Conservation (phyloP, 2,329 filamentous ascomycete species). For the Metarhizium brunneum region DNA sequence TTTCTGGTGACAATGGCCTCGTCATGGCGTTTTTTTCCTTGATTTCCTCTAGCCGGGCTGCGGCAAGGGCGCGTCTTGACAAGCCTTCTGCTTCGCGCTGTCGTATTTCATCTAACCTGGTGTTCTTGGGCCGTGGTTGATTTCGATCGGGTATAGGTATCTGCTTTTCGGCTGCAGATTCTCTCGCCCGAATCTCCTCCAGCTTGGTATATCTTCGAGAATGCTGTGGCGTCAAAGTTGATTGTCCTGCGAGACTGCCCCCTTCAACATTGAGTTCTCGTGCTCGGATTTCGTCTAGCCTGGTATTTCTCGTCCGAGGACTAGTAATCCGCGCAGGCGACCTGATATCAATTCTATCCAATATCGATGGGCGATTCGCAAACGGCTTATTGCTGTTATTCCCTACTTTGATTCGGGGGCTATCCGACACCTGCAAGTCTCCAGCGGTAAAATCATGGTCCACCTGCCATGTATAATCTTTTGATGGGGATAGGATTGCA, state of each 20-base stretch:
- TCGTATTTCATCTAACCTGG: slow-evolving; percentile 40
- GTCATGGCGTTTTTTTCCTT: slow-evolving; percentile 38
- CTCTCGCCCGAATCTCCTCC: slow-evolving; percentile 27
- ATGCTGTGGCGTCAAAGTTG: slow-evolving; percentile 5
- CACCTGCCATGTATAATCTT: slow-evolving; percentile 45
- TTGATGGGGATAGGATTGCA: slow-evolving; percentile 32
- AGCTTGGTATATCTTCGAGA: slow-evolving; percentile 20
- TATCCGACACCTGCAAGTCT: slow-evolving; percentile 46
- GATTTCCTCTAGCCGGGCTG: slow-evolving; percentile 42
- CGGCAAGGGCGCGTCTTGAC: slow-evolving; percentile 38
- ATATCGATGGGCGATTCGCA: slow-evolving; percentile 21
- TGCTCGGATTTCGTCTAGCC: slow-evolving; percentile 34
- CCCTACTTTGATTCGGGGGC: slow-evolving; percentile 38
- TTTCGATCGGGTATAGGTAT: slow-evolving; percentile 21
- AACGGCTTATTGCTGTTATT: slow-evolving; percentile 22
- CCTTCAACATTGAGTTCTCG: slow-evolving; percentile 28
- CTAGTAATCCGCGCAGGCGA: slow-evolving; percentile 18
- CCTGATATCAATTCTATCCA: slow-evolving; percentile 20
- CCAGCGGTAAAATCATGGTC: slow-evolving; percentile 49
- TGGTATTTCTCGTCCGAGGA: slow-evolving; percentile 28
- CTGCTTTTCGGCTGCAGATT: slow-evolving; percentile 21
- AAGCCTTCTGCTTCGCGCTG: slow-evolving; percentile 33
- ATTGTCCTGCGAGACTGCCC: slow-evolving; percentile 11
- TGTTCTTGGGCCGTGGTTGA: slow-evolving; percentile 25
- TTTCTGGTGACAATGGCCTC: slow-evolving; percentile 32